These are phyloP conservation scores for Alternaria hordeiaustralica DNA, from an alignment of 2,329 filamentous ascomycete species.

Conservation along the genomic window DNA sequence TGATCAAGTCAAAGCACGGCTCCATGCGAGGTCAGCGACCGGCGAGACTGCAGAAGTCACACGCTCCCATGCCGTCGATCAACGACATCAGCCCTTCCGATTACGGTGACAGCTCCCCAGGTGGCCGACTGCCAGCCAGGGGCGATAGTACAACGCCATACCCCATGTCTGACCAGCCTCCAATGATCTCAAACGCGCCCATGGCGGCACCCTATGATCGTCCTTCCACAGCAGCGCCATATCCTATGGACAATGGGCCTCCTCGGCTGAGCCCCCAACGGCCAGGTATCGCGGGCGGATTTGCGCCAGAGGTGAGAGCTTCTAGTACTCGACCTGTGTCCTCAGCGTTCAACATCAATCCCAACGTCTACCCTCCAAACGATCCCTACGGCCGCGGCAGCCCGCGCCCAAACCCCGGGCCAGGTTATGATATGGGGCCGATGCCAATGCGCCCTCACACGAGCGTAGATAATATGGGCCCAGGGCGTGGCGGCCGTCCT, in stretches of 20 bases:
- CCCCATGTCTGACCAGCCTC: slow-evolving; percentile 53
- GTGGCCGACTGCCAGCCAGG: slow-evolving; percentile 37
- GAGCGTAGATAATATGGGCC: slow-evolving; percentile 45
- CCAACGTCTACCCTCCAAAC: slow-evolving; percentile 48
- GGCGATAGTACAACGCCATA: slow-evolving; percentile 51
- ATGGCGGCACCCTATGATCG: slow-evolving; percentile 43
- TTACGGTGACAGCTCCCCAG: slow-evolving; percentile 37
- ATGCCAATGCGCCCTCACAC: slow-evolving; percentile 47
- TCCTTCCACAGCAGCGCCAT: slow-evolving; percentile 68
- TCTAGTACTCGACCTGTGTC: slow-evolving; percentile 56
- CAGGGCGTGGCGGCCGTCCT: slow-evolving; percentile 40
- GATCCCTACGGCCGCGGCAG: slow-evolving; percentile 40
- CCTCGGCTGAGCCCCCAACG: slow-evolving; percentile 50
- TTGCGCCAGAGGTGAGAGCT: slow-evolving; percentile 57
- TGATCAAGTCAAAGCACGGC: slow-evolving; percentile 71
- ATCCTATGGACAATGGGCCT: slow-evolving; percentile 71
- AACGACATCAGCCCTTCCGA: slow-evolving; percentile 47
- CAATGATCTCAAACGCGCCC: slow-evolving; percentile 31
- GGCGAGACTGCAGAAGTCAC: slow-evolving; percentile 50
- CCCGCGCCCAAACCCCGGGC: slow-evolving; percentile 26
- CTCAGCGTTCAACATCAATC: slow-evolving; percentile 60
- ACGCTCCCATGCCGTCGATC: slow-evolving; percentile 49
- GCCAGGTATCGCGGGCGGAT: slow-evolving; percentile 47
- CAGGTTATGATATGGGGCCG: slow-evolving; percentile 34
- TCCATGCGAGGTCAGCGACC: slow-evolving; percentile 59